Evolutionary conservation across 306 rosid species (phyloP), one percentile per base, ranked within the genome.

Genomic region (Inga oerstediana): DNA sequence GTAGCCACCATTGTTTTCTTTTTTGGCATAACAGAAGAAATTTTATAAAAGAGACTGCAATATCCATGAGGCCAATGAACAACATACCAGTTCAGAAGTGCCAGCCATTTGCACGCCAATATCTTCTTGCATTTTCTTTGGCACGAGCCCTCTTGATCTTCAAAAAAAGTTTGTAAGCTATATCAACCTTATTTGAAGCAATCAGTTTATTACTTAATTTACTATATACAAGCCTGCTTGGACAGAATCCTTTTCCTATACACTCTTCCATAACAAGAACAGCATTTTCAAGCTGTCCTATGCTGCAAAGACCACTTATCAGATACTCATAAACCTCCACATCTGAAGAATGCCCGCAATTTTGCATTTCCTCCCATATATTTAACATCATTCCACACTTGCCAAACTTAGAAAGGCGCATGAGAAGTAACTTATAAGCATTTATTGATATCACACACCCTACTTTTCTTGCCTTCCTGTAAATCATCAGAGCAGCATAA

Each of bases 241-340:
- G 97, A 79, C 94, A 93, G 73, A 92, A 93, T 12, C 97, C 97
- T 78, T 86, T 86, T 52, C 80, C 74, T 85, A 95, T 76, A 83
- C 87, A 89, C 90, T 95, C 99, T 88, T 93, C 98, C 99, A 92
- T 91, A 77, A 91, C 98, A 86, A 89, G 94, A 86, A 90, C 94
- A 24, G 96, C 98, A 86, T 88, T 91, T 79, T 95, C 98, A 77
- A 95, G 94, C 77, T 92, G 96, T 78, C 97, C 99, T 19, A 86
- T 68, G 82, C 88, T 92, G 87, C 94, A 92, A 81, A 93, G 98
- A 66, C 99, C 97, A 71, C 73, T 81, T 35, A 92, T 88, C 80
- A 90, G 87, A 82, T 80, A 88, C 89, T 93, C 98, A 67, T 95
- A 95, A 84, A 91, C 94, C 83, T 93, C 92, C 76, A 79, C 66